These are phyloP conservation scores for Termitomyces sp. DNA, from an alignment of 768 basidiomycete genomes.

Conservation along the genomic window DNA sequence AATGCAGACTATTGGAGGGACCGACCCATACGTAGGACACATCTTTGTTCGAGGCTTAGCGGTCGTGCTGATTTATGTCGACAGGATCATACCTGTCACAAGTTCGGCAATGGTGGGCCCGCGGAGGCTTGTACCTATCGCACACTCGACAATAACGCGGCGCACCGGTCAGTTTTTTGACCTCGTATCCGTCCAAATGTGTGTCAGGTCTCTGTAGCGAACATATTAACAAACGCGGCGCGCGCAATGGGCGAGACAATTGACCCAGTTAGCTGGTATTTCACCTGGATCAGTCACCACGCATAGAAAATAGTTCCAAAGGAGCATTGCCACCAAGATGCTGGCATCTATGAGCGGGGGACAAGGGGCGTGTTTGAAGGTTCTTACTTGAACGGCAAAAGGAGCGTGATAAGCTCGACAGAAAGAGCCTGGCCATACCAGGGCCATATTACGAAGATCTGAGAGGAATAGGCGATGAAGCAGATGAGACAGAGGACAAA, in stretches of 20 bases:
- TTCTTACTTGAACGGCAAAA: slow-evolving; percentile 88
- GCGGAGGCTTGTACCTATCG: slow-evolving; percentile 77
- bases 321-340: slow-evolving; percentile 65
- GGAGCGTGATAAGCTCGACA: slow-evolving; percentile 67
- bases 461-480: slow-evolving; percentile 87
- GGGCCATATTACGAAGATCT: slow-evolving; percentile 87
- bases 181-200: slow-evolving; percentile 72
- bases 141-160: slow-evolving; percentile 89
- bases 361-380: background rate
- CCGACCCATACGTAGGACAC: slow-evolving; percentile 87
- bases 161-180: slow-evolving; percentile 79
- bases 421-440: slow-evolving; percentile 82
- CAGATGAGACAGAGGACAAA: slow-evolving; percentile 68
- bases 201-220: slow-evolving; percentile 66
- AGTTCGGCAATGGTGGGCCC: slow-evolving; percentile 88
- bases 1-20: background rate
- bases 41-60: slow-evolving; percentile 35
- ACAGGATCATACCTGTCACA: slow-evolving; percentile 52
- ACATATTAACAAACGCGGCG: background rate
- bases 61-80: background rate
- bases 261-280: slow-evolving; percentile 77
- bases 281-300: slow-evolving; percentile 80
- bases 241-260: slow-evolving; percentile 15
- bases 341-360: slow-evolving; percentile 34
- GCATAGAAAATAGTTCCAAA: slow-evolving; percentile 87